phyloP scores from a whole-genome alignment of 352 stramenopile species.

The Pythium rhizo-oryzae region DNA sequence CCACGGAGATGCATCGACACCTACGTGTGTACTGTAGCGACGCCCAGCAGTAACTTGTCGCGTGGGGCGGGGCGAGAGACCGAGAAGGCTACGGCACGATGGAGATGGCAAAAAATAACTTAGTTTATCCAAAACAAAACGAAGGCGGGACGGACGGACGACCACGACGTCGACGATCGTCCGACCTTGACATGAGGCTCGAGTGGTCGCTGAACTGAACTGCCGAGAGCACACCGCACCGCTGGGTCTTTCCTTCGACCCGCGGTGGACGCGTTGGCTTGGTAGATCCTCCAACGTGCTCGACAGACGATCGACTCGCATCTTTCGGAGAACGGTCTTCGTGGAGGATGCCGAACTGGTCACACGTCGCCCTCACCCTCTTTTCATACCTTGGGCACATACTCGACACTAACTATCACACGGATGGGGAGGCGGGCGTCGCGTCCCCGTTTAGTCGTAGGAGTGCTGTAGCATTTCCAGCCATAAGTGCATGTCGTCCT shows the following conservation, averaged over 20 bases:
- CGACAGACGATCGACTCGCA: background rate
- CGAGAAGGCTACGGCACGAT: no score
- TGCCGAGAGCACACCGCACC: background rate
- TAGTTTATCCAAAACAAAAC: slow-evolving; percentile 27
- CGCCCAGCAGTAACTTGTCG: no score
- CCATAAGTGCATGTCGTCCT: slow-evolving; percentile 81
- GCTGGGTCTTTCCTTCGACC: slow-evolving; percentile 1
- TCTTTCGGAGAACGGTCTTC: background rate
- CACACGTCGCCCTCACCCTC: background rate
- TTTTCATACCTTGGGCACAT: slow-evolving; percentile 37
- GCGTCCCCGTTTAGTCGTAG: slow-evolving; percentile 41
- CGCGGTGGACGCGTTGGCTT: background rate
- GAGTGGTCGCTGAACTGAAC: background rate
- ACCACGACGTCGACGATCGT: background rate
- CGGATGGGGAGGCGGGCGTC: slow-evolving; percentile 1
- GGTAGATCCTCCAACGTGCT: background rate
- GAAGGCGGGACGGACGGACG: background rate
- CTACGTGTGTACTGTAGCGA: no score
- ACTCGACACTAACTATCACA: slow-evolving; percentile 40
- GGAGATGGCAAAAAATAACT: slow-evolving; percentile 25
- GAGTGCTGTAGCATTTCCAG: slow-evolving; percentile 60
- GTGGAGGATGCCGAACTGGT: background rate
- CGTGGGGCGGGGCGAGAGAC: no score
- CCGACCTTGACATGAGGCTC: background rate
- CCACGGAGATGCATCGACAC: slow-evolving; percentile 7